Base-by-base conservation (phyloP, 1,284 basidiomycete genomes). In the Boletus smithii region DNA sequence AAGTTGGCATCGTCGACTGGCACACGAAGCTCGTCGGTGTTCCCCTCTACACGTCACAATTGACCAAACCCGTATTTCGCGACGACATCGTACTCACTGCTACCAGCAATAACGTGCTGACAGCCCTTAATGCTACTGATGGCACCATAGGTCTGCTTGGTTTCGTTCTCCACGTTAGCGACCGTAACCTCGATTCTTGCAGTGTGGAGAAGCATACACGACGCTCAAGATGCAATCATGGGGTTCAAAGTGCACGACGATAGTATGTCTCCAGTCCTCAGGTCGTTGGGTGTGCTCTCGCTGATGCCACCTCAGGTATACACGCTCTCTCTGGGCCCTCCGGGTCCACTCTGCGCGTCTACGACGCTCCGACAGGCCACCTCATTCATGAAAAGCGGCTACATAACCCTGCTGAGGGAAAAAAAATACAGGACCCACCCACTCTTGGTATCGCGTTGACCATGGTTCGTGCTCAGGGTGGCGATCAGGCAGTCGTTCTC, bases 1-100 rank as follows among this genome's bases (percentile, higher is more conserved):
- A 89, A 51, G 90, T 83, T 29, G 92, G 91, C 42, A 73, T 91
- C 27, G 77, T 92, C 30, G 91, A 95, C 72, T 95, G 91, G 92
- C 79, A 95, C 69, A 85, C 81, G 55, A 68, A 75, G 17, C 75
- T 87, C 23, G 70, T 91, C 46, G 92, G 92, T 18, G 73, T 85
- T 8, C 88, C 90, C 1, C 66, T 83, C 9, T 60, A 70, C 26
- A 64, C 69, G n/a, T 71, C 76, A 6, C 61, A 57, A 0, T 61
- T 71, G 14, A 76, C 78, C 8, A 70, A 79, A 8, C 87, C 86
- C 1, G 60, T 69, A n/a, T 81, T 88, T 55, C 78, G 78, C 56
- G 63, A 70, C 41, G 66, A 73, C 53, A 64, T 87, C 27, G 63
- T 93, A 23, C 63, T 95, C 40, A 76, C 81, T 4, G 81, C 84